Evolutionary conservation across 2,329 filamentous ascomycete genomes (phyloP).

Genomic region (Dothiorella sarmentorum): DNA sequence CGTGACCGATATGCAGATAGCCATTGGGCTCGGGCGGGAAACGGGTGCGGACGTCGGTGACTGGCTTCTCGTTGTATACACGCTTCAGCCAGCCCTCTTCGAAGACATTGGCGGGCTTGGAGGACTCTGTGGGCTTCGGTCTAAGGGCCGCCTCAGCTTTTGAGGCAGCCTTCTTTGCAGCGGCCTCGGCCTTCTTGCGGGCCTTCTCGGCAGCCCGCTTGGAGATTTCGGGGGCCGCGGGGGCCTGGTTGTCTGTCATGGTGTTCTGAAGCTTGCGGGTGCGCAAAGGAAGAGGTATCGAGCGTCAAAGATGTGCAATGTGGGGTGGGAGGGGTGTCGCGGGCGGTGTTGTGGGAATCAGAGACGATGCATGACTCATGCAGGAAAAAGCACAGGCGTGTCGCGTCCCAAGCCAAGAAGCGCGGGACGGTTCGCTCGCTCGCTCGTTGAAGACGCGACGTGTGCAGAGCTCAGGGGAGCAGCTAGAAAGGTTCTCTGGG

Average conservation of each 20-base stretch:
- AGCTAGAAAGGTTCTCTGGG: too few relatives aligned
- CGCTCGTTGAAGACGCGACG: too few relatives aligned
- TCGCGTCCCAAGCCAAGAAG: not conserved
- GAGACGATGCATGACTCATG: slow-evolving; percentile 6
- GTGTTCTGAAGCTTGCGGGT: not conserved
- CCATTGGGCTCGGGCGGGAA: slow-evolving; percentile 72
- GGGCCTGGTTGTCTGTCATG: slow-evolving; percentile 11
- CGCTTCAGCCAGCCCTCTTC: slow-evolving; percentile 49
- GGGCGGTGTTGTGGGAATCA: slow-evolving; percentile 12
- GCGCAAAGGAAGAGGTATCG: not conserved
- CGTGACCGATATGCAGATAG: slow-evolving; percentile 88
- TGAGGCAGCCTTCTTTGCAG: slow-evolving; percentile 41
- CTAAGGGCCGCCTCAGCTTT: slow-evolving; percentile 40
- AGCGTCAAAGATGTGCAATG: not conserved
- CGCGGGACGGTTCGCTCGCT: too few relatives aligned
- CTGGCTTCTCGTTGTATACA: slow-evolving; percentile 50
- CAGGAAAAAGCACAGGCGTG: too few relatives aligned
- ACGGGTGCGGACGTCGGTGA: slow-evolving; percentile 44
- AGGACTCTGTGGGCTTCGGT: slow-evolving; percentile 34
- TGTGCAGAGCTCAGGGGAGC: too few relatives aligned
- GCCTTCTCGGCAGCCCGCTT: slow-evolving; percentile 50
- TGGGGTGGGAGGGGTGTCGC: slow-evolving; percentile 6
- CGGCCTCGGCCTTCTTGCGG: slow-evolving; percentile 48
- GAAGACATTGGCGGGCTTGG: slow-evolving; percentile 41
- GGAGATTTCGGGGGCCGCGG: slow-evolving; percentile 27